Base-by-base conservation (phyloP, 1,284 basidiomycete genomes). In the Wallemia hederae region DNA sequence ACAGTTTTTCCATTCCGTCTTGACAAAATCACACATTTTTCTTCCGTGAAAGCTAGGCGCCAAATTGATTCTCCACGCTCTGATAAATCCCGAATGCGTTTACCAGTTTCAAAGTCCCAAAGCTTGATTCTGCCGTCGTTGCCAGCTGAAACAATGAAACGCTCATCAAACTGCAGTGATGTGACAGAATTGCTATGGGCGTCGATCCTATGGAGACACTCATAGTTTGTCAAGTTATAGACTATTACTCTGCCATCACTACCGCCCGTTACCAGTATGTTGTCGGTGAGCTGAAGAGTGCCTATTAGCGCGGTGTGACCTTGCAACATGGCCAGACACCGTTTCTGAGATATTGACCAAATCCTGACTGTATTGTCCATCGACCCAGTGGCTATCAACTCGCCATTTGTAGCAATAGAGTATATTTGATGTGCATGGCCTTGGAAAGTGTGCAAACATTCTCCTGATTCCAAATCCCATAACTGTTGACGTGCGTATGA, bases 231-330 rank as follows among this genome's bases (percentile, higher is more conserved):
- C 24, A 94, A 76, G 58, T 82, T 79, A 71, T 90, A 96, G 28
- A 86, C 82, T 68, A 97, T 88, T 34, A 97, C 84, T 0, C 88
- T 80, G 0, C 92, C 92, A 67, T 96, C 91, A 0, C 89, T 89
- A 22, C 88, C 90, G 58, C 89, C 91, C 0, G 90, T 94, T 55
- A 83, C 82, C 61, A 97, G 80, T 27, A 83, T 73, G 65, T 74
- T 75, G 61, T 77, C 77, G 1, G 79, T 80, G 59, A 98, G 77
- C 69, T 94, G 90, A 25, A 97, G 75, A 68, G 92, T 87, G 64
- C 90, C 92, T 9, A 98, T 89, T 60, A 97, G 81, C 1, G 87
- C 84, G 0, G 89, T 91, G 70, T 97, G 92, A 1, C 87, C 91
- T 70, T 90, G 86, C 0, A 97, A 77, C 11, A 92, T 76, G 2